Conservation (phyloP, 2,329 filamentous ascomycete genomes). For the Colletotrichum eleusines region DNA sequence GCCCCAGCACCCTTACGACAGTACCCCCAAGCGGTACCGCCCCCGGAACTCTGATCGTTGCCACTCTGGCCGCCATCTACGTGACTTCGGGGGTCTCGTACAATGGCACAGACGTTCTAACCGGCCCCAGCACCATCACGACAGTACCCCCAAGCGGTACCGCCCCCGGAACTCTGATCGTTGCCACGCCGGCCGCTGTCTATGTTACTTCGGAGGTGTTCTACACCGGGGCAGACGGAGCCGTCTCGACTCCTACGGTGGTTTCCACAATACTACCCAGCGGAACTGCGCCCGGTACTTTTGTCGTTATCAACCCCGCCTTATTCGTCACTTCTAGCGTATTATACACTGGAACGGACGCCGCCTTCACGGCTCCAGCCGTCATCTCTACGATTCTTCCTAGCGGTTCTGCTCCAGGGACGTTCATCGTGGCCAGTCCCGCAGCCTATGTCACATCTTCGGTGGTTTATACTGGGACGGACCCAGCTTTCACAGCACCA, state of each 20-base stretch:
- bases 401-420: constrained; percentile 24
- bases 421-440: constrained; percentile 21
- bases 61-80: too few relatives aligned
- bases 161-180: constrained; percentile 25
- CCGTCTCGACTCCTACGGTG: constrained; percentile 10
- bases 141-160: constrained; percentile 21
- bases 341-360: constrained; percentile 26
- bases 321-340: constrained; percentile 33
- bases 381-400: constrained; percentile 30
- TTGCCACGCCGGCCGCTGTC: constrained; percentile 19
- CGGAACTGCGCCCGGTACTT: constrained; percentile 30
- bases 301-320: constrained; percentile 29
- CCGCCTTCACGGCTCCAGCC: constrained; percentile 24
- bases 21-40: too few relatives aligned
- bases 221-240: constrained; percentile 12
- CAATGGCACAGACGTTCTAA: not conserved
- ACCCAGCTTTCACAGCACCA: constrained; percentile 16
- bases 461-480: constrained; percentile 7
- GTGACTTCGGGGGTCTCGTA: constrained; percentile 14
- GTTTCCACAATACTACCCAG: constrained; percentile 29
- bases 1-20: too few relatives aligned
- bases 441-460: constrained; percentile 30
- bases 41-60: too few relatives aligned
- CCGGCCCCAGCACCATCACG: constrained; percentile 3
- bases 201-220: constrained; percentile 31